These are phyloP conservation scores for Cenchrus fungigraminus DNA, from an alignment of 176 grass and related monocot species.

Conservation along the genomic window DNA sequence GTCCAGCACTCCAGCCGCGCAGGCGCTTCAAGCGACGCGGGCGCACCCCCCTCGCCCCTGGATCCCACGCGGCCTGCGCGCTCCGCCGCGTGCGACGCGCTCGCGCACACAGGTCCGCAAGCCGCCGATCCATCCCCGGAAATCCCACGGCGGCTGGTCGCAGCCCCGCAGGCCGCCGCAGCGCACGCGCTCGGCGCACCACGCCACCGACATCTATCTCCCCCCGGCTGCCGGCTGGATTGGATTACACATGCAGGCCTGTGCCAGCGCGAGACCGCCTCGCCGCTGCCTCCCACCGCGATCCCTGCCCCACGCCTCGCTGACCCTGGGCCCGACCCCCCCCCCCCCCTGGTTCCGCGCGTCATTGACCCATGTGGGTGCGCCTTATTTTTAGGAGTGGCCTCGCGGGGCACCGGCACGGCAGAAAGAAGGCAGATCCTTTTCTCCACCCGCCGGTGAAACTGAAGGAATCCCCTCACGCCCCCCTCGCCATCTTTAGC, in stretches of 20 bases:
- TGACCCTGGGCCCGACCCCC: neutral
- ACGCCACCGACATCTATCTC: slow-evolving; percentile 6
- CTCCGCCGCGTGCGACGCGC: neutral
- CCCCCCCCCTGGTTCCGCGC: neutral
- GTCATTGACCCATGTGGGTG: neutral
- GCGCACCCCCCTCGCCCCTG: too few relatives aligned
- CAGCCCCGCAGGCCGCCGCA: neutral
- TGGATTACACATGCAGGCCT: too few relatives aligned
- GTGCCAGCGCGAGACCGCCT: neutral
- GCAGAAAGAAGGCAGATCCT: too few relatives aligned
- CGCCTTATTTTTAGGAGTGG: neutral
- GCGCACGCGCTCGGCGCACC: too few relatives aligned
- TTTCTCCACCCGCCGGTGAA: neutral
- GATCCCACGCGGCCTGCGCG: neutral
- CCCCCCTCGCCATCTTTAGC: slow-evolving; percentile 38
- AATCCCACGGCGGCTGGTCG: neutral
- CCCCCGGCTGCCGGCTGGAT: too few relatives aligned
- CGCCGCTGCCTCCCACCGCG: too few relatives aligned
- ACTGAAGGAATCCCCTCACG: neutral
- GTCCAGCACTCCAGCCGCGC: too few relatives aligned
- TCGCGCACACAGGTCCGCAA: neutral
- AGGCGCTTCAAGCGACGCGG: too few relatives aligned
- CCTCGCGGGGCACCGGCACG: neutral
- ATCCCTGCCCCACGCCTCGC: neutral
- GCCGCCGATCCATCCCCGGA: neutral